These are phyloP conservation scores for Carpinus viminea DNA, from an alignment of 306 rosid genomes.

Conservation along the genomic window DNA sequence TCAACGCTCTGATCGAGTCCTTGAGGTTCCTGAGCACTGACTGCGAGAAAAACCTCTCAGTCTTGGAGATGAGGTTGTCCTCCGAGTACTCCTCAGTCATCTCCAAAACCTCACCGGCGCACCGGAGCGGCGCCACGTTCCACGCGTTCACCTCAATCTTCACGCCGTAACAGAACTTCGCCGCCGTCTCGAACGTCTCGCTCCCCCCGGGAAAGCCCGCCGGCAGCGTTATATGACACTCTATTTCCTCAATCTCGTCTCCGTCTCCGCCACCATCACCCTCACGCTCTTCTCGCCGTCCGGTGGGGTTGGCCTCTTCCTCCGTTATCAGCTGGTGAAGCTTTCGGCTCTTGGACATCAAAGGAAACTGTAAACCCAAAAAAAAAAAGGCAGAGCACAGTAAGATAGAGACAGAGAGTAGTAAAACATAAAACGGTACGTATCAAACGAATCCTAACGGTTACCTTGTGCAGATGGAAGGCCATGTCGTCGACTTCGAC, in stretches of 20 bases:
- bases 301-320: conserved; percentile 57
- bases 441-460: neutral
- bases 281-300: neutral
- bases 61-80: conserved; percentile 83
- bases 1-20: conserved; percentile 71
- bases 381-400: conserved; percentile 4
- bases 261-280: conserved; percentile 17
- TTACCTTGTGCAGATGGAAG: conserved; percentile 94
- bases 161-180: conserved; percentile 94
- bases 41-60: conserved; percentile 71
- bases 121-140: conserved; percentile 86
- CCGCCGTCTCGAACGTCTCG: conserved; percentile 82
- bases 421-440: neutral
- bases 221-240: conserved; percentile 60
- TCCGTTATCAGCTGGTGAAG: conserved; percentile 66
- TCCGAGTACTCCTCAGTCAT: conserved; percentile 91
- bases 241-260: conserved; percentile 72
- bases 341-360: conserved; percentile 81
- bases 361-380: conserved; percentile 80
- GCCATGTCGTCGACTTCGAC: conserved; percentile 83
- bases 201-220: conserved; percentile 81
- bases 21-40: conserved; percentile 65
- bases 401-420: neutral
- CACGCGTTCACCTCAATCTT: conserved; percentile 69
- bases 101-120: conserved; percentile 91